Evolutionary conservation across 495 filamentous ascomycete species (phyloP), one percentile per base, ranked within the genome.

Genomic region (Penicillium cinerascens): DNA sequence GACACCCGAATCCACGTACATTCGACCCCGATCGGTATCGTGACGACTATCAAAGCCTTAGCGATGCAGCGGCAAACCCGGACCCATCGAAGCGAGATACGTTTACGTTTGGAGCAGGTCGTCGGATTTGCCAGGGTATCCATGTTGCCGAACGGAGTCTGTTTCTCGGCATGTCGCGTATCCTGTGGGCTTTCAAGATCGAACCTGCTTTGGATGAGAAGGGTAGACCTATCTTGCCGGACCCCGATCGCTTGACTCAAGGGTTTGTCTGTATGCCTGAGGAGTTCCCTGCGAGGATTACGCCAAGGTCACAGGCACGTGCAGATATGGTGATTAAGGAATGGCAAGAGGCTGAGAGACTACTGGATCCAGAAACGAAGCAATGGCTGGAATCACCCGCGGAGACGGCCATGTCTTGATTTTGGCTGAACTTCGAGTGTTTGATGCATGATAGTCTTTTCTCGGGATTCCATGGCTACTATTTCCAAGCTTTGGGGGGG

Each of bases 21-120:
- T 86, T 77, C 67, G 71, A 77, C 27, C 83, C 82, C 1, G 76
- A 79, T 37, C 80, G 82, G 3, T 86, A 74, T 56, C 23, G 61
- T 4, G 42, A 59, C 4, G 60, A 64, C 29, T 11, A 20, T 3
- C 56, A 63, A 26, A 61, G 48, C 18, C 45, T 69, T 41, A 67
- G 72, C 41, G 70, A 75, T 11, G 57, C 63, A 15, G 66, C 71
- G 16, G 63, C 67, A 0, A 69, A 78, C 18, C 75, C 75, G 1
- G 51, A 71, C n/a, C 36, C 49, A 0, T 71, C 74, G 37, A 52
- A 58, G 17, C 74, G 65, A 15, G 67, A 67, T 42, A 29, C 49
- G 6, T 69, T 65, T 27, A 63, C 59, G 0, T 71, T 69, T 27
- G 68, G 66, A 4, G 59, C 62, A 1, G 68, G 66, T 0, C 60